These are phyloP conservation scores for Pseudogymnoascus sp. DNA, from an alignment of 2,329 filamentous ascomycete genomes.

Conservation along the genomic window DNA sequence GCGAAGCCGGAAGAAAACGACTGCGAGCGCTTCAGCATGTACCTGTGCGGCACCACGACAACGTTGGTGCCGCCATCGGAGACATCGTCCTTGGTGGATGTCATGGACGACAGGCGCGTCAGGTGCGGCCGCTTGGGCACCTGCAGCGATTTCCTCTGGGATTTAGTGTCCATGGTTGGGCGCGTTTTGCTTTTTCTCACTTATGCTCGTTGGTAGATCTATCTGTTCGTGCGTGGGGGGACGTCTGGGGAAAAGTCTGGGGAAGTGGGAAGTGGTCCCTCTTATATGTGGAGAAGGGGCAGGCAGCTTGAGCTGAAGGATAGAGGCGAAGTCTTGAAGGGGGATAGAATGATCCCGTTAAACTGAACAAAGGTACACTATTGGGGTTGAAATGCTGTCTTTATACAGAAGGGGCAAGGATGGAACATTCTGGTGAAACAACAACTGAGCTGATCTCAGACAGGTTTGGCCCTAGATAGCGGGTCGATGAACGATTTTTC, in stretches of 20 bases:
- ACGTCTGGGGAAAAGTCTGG: slow-evolving; percentile 3
- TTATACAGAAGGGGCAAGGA: background rate
- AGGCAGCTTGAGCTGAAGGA: background rate
- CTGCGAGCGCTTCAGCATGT: slow-evolving; percentile 23
- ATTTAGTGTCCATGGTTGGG: background rate
- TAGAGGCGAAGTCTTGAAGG: background rate
- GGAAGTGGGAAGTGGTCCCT: background rate
- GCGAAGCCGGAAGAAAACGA: slow-evolving; percentile 29
- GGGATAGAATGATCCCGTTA: background rate
- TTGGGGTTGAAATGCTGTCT: background rate
- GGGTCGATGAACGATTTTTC: background rate
- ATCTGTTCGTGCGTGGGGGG: background rate
- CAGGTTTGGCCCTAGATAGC: background rate
- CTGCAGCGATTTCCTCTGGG: background rate
- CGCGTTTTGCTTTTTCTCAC: background rate
- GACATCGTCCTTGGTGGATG: slow-evolving; percentile 29
- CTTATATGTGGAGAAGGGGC: slow-evolving; percentile 3
- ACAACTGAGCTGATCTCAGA: background rate
- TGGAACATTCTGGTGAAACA: slow-evolving; percentile 1
- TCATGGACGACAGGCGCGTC: slow-evolving; percentile 29
- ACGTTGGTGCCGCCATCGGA: slow-evolving; percentile 27
- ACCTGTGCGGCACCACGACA: slow-evolving; percentile 26
- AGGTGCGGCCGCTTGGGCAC: slow-evolving; percentile 2
- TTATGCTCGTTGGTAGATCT: slow-evolving; percentile 7
- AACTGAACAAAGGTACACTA: background rate